phyloP scores from a whole-genome alignment of 768 basidiomycete species.

The Leccinum rimulosum region DNA sequence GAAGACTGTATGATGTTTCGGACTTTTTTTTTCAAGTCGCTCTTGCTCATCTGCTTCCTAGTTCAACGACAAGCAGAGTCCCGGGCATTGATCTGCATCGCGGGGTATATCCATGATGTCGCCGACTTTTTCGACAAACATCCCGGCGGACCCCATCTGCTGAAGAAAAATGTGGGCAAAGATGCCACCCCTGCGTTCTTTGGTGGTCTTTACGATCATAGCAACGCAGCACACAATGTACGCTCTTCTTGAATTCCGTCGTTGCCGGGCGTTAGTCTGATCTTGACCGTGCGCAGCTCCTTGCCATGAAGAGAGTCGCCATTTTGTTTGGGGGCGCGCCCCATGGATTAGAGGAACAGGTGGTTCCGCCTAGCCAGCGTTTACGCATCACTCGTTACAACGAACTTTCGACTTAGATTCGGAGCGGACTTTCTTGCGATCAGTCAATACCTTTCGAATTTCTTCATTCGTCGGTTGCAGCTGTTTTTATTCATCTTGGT shows the following conservation, averaged over 20 bases:
- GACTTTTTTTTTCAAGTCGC: too few species aligned
- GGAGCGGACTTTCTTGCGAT: background rate
- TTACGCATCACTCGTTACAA: constrained; percentile 3
- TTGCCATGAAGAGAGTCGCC: constrained; percentile 12
- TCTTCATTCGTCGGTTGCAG: background rate
- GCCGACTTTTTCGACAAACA: constrained; percentile 80
- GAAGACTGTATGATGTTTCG: constrained; percentile 61
- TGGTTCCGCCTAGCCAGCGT: constrained; percentile 6
- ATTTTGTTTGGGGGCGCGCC: constrained; percentile 9
- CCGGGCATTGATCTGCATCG: constrained; percentile 80
- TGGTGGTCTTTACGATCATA: constrained; percentile 82
- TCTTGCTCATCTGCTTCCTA: constrained; percentile 27
- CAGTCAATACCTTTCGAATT: background rate
- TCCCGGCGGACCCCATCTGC: constrained; percentile 80
- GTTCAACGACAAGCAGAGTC: constrained; percentile 75
- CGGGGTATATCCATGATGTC: constrained; percentile 89
- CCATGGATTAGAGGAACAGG: constrained; percentile 5
- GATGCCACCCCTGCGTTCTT: constrained; percentile 92
- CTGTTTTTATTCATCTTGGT: background rate
- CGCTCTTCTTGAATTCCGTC: constrained; percentile 14
- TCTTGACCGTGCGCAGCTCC: background rate
- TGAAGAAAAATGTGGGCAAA: constrained; percentile 81
- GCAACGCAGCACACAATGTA: constrained; percentile 80
- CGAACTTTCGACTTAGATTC: background rate
- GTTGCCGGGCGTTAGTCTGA: too few species aligned